phyloP scores from a whole-genome alignment of 2,329 filamentous ascomycete genomes.

The Pyrenophora tritici-repentis region DNA sequence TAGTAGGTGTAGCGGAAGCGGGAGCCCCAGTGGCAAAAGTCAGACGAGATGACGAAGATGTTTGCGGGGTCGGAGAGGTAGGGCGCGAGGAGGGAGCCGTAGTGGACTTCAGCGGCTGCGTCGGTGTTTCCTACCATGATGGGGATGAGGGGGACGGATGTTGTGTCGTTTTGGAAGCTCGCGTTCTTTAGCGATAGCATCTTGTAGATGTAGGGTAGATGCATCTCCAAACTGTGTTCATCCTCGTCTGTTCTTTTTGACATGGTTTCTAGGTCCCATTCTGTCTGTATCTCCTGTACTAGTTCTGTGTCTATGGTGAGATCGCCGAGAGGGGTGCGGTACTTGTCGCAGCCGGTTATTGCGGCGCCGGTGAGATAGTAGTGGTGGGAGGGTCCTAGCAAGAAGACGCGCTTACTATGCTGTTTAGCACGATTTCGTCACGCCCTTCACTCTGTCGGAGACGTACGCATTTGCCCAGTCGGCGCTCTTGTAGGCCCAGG shows the following conservation, averaged over 20 bases:
- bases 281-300: conserved; percentile 51
- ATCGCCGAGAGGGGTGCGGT: conserved; percentile 75
- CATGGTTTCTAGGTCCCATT: conserved; percentile 57
- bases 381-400: conserved; percentile 92
- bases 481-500: conserved; percentile 90
- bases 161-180: conserved; percentile 45
- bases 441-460: background rate
- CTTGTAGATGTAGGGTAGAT: conserved; percentile 90
- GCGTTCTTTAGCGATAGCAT: conserved; percentile 59
- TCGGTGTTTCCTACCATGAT: conserved; percentile 82
- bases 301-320: conserved; percentile 67
- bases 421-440: background rate
- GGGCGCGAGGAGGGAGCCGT: conserved; percentile 73
- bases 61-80: conserved; percentile 77
- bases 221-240: conserved; percentile 97
- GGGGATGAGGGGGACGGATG: conserved; percentile 78
- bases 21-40: conserved; percentile 95
- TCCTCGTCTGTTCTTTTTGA: conserved; percentile 69
- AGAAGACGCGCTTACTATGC: conserved; percentile 78
- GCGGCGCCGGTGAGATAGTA: conserved; percentile 78
- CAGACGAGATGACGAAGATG: conserved; percentile 86
- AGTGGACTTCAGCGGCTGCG: conserved; percentile 65
- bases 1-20: conserved; percentile 87
- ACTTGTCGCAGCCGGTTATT: conserved; percentile 71
- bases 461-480: conserved; percentile 75